Evolutionary conservation across 2,329 filamentous ascomycete species (phyloP).

Genomic region (Aureobasidium melanogenum): DNA sequence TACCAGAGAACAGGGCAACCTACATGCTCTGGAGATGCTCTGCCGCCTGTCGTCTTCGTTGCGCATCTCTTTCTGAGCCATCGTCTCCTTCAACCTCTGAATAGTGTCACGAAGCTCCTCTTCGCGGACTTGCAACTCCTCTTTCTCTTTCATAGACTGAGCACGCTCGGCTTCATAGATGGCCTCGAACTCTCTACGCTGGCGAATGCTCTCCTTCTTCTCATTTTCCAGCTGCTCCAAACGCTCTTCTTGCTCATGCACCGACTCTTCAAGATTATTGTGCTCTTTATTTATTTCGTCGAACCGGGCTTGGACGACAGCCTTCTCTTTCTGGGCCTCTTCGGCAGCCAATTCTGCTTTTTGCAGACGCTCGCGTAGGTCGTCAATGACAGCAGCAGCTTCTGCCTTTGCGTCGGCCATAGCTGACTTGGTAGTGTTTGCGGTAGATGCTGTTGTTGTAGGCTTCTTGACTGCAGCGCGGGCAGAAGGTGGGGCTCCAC

Average conservation of each 20-base stretch:
- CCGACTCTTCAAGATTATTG: slow-evolving; percentile 73
- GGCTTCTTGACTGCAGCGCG: slow-evolving; percentile 60
- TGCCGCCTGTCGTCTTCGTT: slow-evolving; percentile 44
- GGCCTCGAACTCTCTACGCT: slow-evolving; percentile 83
- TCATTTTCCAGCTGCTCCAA: slow-evolving; percentile 74
- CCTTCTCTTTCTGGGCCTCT: slow-evolving; percentile 72
- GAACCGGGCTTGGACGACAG: slow-evolving; percentile 74
- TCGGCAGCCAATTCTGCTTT: slow-evolving; percentile 59
- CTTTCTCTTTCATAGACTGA: slow-evolving; percentile 82
- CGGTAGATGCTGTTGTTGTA: slow-evolving; percentile 11
- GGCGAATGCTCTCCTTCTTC: slow-evolving; percentile 71
- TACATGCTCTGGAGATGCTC: slow-evolving; percentile 34
- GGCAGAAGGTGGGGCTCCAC: slow-evolving; percentile 59
- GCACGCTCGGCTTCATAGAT: slow-evolving; percentile 88
- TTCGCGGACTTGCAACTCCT: slow-evolving; percentile 73
- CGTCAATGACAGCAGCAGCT: slow-evolving; percentile 68
- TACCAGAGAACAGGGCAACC: not conserved
- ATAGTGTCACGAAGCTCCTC: slow-evolving; percentile 88
- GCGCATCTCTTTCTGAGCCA: slow-evolving; percentile 63
- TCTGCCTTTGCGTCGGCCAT: slow-evolving; percentile 67
- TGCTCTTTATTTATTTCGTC: slow-evolving; percentile 81
- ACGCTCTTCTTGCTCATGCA: slow-evolving; percentile 78
- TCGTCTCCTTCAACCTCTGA: slow-evolving; percentile 80
- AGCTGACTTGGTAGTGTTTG: slow-evolving; percentile 15
- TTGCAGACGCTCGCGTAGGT: slow-evolving; percentile 72